phyloP scores from a whole-genome alignment of 768 basidiomycete genomes.

The Epithele typhae region DNA sequence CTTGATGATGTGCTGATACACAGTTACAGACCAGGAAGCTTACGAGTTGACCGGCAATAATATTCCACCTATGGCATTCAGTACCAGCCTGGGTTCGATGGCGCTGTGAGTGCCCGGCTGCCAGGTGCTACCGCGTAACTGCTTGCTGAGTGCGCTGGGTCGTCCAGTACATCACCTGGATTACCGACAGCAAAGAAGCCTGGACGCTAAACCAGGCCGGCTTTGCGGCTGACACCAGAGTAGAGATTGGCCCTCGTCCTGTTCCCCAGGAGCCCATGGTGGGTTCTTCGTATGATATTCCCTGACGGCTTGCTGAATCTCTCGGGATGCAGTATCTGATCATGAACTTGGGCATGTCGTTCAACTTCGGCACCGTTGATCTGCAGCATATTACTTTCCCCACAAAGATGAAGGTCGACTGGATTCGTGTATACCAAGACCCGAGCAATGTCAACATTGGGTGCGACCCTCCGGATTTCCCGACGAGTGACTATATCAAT shows the following conservation, averaged over 20 bases:
- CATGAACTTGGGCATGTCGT: slow-evolving; percentile 54
- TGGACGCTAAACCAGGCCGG: slow-evolving; percentile 71
- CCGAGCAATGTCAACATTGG: slow-evolving; percentile 46
- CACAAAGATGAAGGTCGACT: slow-evolving; percentile 69
- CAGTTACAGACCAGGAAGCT: slow-evolving; percentile 64
- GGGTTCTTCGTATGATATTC: slow-evolving; percentile 23
- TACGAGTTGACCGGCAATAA: slow-evolving; percentile 54
- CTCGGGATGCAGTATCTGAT: slow-evolving; percentile 42
- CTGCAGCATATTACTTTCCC: slow-evolving; percentile 45
- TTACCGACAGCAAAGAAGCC: slow-evolving; percentile 50
- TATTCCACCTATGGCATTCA: slow-evolving; percentile 77
- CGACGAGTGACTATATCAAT: slow-evolving; percentile 73
- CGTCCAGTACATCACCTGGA: slow-evolving; percentile 88
- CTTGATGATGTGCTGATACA: not conserved
- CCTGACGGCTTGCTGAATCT: not conserved
- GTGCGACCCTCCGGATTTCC: slow-evolving; percentile 67
- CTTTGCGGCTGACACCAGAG: slow-evolving; percentile 48
- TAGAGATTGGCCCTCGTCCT: slow-evolving; percentile 62
- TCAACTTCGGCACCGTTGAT: slow-evolving; percentile 57
- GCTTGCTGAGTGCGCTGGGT: not conserved
- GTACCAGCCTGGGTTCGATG: slow-evolving; percentile 63
- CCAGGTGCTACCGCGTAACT: not conserved
- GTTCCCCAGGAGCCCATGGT: slow-evolving; percentile 85
- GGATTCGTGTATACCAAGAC: slow-evolving; percentile 72
- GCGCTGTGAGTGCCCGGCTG: slow-evolving; percentile 51